A percentile compares a stretch with the other conserved stretches of the same genome.
Evolutionary conservation across 495 filamentous ascomycete species (phyloP).

Genomic region (Tetracladium setigerum): DNA sequence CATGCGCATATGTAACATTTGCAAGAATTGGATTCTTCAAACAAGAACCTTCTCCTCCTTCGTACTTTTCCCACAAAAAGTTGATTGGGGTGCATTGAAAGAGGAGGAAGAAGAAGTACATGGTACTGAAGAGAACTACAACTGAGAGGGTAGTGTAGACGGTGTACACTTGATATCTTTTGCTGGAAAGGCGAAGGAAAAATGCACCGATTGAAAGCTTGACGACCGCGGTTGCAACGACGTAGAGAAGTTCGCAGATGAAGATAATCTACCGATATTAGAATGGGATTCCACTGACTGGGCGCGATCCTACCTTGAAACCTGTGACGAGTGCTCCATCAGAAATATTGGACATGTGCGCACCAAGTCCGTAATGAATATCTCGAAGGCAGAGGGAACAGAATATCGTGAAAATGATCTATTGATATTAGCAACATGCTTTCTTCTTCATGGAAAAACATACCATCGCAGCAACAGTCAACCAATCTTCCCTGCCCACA

Average conservation of each 20-base stretch:
- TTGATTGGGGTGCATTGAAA: slow-evolving; percentile 36
- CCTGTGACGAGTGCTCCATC: background rate
- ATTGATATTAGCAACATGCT: too few relatives aligned
- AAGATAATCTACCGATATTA: slow-evolving; percentile 12
- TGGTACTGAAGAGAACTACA: slow-evolving; percentile 24
- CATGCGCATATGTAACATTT: slow-evolving; percentile 24
- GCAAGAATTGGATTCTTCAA: slow-evolving; percentile 13
- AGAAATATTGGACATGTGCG: slow-evolving; percentile 17
- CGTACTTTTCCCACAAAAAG: slow-evolving; percentile 28
- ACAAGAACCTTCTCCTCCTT: slow-evolving; percentile 15
- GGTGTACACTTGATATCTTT: slow-evolving; percentile 26
- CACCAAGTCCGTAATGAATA: slow-evolving; percentile 12
- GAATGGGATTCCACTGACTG: background rate
- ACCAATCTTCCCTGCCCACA: slow-evolving; percentile 19
- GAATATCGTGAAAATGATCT: slow-evolving; percentile 15
- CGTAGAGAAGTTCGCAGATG: slow-evolving; percentile 31
- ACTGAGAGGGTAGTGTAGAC: slow-evolving; percentile 23
- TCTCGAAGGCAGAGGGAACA: slow-evolving; percentile 13
- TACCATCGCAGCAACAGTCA: slow-evolving; percentile 19
- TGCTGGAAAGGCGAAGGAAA: slow-evolving; percentile 33
- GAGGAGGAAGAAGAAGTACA: slow-evolving; percentile 31
- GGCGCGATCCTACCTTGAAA: background rate
- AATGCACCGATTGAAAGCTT: slow-evolving; percentile 37
- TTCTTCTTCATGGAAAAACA: background rate
- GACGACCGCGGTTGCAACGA: slow-evolving; percentile 25